Percentiles rank a stretch among this genome's conserved stretches.
Conservation (phyloP, 2,329 filamentous ascomycete genomes). For the Trichophyton mentagrophytes region DNA sequence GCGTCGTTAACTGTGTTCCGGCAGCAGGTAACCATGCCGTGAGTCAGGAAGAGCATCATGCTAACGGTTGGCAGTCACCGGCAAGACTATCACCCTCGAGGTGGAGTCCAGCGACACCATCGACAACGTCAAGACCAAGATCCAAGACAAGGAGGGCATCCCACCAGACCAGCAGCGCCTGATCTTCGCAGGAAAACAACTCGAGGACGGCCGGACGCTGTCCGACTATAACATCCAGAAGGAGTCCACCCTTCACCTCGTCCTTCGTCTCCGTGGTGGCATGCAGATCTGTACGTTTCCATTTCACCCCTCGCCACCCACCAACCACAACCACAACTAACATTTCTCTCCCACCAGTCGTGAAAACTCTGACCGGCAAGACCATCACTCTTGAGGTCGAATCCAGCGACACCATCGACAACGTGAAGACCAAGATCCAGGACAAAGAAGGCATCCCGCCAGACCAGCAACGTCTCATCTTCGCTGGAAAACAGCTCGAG, state of each 20-base stretch:
- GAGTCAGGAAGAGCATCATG: neutral
- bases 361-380: conserved; percentile 50
- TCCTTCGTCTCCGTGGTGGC: conserved; percentile 57
- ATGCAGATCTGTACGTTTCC: conserved; percentile 48
- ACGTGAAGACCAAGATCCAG: conserved; percentile 94
- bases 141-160: conserved; percentile 49
- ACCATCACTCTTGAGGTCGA: conserved; percentile 56
- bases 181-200: conserved; percentile 47
- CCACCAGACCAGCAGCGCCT: conserved; percentile 47
- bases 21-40: too few species aligned
- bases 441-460: conserved; percentile 96
- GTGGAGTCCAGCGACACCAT: conserved; percentile 37
- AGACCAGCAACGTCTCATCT: conserved; percentile 91
- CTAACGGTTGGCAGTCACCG: conserved; percentile 39
- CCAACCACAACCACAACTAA: conserved; percentile 11
- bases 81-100: conserved; percentile 44
- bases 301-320: neutral
- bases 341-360: conserved; percentile 25
- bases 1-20: too few species aligned
- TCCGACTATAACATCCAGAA: conserved; percentile 47
- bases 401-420: conserved; percentile 80
- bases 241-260: conserved; percentile 58
- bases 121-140: conserved; percentile 48
- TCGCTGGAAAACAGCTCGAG: conserved; percentile 91
- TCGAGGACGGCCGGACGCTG: conserved; percentile 45